Base-by-base conservation (phyloP, 108 stramenopile species). In the Stephanodiscus minutulus region DNA sequence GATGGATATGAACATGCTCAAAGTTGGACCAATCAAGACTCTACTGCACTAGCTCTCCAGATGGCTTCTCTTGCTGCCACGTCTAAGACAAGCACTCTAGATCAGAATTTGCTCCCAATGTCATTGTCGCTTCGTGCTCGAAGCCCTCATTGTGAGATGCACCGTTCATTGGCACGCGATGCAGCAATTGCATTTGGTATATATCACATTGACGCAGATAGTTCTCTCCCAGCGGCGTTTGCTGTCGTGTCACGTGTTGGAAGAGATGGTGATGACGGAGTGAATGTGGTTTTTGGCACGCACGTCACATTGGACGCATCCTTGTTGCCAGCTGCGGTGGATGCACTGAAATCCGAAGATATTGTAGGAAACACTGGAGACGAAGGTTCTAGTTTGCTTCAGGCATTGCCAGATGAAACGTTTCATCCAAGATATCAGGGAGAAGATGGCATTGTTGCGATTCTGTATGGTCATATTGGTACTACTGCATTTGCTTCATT, bases 141-240 rank as follows among this genome's bases (percentile, higher is more conserved):
- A 28, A 78, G 77, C 63, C 93, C 93, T 33, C 71, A 80, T 31
- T 94, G 93, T 73, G 91, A 94, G 74, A 63, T 94, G 82, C 89
- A 91, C 67, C 83, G 93, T 18, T 72, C 74, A 39, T 57, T 94
- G 60, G 91, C 89, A 6, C 72, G 79, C 12, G 69, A 81, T 76
- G 79, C 74, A 47, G 79, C 79, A 2, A 64, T 81, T 55, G 15
- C 46, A 52, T 81, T 59, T 76, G 74, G 74, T 21, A 24, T 76
- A 25, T 81, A 81, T 55, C 22, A 76, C 60, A 0, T 35, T n/a
- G 21, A 31, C 11, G 7, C 61, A 46, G 54, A 8, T 27, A 41
- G 1, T 27, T 5, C 13, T 9, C 37, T 64, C 13, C 71, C 71
- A 8, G 65, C 71, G 17, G 78, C 71, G 13, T 72, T 79, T 41